These are phyloP conservation scores for Tetrapisispora taiwanensis DNA, from an alignment of 805 yeast species.

Conservation along the genomic window DNA sequence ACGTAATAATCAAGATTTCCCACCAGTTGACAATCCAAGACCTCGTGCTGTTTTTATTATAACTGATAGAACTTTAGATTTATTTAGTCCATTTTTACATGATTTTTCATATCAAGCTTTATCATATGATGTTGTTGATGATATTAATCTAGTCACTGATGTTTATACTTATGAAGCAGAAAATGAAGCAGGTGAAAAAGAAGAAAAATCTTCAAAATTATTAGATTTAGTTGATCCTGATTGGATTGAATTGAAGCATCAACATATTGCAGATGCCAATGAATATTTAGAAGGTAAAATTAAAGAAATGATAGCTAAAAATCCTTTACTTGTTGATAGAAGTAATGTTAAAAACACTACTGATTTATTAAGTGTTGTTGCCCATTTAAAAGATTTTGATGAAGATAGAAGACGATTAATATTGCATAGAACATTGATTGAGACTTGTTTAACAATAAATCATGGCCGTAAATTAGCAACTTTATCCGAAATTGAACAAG, in stretches of 20 bases:
- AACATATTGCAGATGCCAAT: conserved; percentile 66
- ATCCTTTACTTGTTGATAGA: conserved; percentile 67
- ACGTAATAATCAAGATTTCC: conserved; percentile 54
- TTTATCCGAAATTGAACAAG: conserved; percentile 79
- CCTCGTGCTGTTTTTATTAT: conserved; percentile 68
- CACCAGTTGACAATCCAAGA: conserved; percentile 41
- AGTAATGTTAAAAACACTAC: conserved; percentile 52
- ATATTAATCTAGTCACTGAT: conserved; percentile 34
- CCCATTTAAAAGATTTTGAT: conserved; percentile 57
- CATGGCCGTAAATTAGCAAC: conserved; percentile 52
- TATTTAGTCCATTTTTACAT: conserved; percentile 75
- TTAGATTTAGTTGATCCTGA: conserved; percentile 50
- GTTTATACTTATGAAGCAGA: conserved; percentile 46
- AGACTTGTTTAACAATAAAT: conserved; percentile 53
- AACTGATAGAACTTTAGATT: conserved; percentile 75
- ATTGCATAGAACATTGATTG: conserved; percentile 51
- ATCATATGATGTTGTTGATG: conserved; percentile 63
- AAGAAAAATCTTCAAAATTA: conserved; percentile 38
- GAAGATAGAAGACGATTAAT: conserved; percentile 53
- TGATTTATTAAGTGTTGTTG: conserved; percentile 68
- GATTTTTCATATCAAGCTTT: conserved; percentile 88
- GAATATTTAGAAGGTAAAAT: conserved; percentile 50
- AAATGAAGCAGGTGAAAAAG: conserved; percentile 40
- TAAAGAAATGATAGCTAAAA: conserved; percentile 55
- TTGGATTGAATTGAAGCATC: conserved; percentile 62